These are phyloP conservation scores for Eremothecium cymbalariae DNA, from an alignment of 1,139 yeast genomes.

Conservation along the genomic window DNA sequence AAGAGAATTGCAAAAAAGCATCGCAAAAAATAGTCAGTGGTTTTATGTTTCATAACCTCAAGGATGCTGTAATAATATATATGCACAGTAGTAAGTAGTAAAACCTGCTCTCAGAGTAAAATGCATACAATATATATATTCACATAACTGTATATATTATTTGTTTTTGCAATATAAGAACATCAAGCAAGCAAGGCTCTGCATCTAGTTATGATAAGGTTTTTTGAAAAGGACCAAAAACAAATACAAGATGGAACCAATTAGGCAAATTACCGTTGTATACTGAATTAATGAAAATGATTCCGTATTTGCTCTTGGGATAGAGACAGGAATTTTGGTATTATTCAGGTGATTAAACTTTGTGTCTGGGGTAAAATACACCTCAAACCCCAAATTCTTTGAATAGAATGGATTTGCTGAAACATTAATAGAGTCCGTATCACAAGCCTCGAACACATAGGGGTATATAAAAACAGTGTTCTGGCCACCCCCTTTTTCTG, in stretches of 20 bases:
- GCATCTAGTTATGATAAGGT: no score
- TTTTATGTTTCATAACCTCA: no score
- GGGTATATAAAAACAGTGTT: conserved; percentile 34
- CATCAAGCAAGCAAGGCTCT: no score
- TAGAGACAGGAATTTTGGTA: conserved; percentile 21
- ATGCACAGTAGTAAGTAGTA: no score
- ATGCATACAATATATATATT: background rate
- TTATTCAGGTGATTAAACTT: conserved; percentile 33
- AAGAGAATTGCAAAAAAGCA: conserved; percentile 82
- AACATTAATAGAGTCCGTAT: conserved; percentile 25
- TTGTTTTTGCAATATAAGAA: conserved; percentile 1
- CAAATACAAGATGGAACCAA: conserved; percentile 32
- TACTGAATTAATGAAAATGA: conserved; percentile 29
- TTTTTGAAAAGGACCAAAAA: conserved; percentile 25
- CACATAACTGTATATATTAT: background rate
- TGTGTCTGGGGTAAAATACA: conserved; percentile 40
- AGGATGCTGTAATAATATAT: no score
- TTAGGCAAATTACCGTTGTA: conserved; percentile 29
- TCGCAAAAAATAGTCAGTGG: no score
- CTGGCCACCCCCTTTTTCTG: conserved; percentile 24
- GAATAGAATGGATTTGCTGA: conserved; percentile 34
- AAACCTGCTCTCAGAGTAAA: no score
- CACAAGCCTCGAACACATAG: conserved; percentile 43
- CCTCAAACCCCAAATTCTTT: conserved; percentile 36
- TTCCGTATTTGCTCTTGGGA: conserved; percentile 34